Base-by-base conservation (phyloP, 805 yeast genomes). In the Ogataea pini region DNA sequence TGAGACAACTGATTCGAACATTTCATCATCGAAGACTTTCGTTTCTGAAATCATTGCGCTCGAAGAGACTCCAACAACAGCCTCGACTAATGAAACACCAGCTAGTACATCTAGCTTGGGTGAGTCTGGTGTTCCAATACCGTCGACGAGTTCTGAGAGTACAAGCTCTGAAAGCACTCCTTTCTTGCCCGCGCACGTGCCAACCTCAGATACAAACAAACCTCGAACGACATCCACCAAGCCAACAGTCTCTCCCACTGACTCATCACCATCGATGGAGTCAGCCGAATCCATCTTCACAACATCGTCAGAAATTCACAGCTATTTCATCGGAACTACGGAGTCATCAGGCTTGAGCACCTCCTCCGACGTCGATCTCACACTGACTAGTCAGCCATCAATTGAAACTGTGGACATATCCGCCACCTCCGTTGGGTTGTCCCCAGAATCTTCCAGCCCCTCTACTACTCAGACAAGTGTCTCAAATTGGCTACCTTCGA, bases 401-500 rank as follows among this genome's bases (percentile, higher is more conserved):
- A 14, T 14, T 31, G 17, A 16, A 31, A 16, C 16, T 28, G 13
- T 28, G 8, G 34, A n/a, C 16, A 16, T 12, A 9, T 5, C 41
- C 9, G 16, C 42, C 17, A 39, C 28, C 18, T 24, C 52, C 12
- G 25, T 39, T 33, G 19, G 12, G 6, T 13, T 36, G 13, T 14
- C n/a, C 9, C n/a, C 47, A 10, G 20, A 44, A 22, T 16, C 28
- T 27, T 29, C 46, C 18, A 12, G 18, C 34, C 8, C 34, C 4
- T n/a, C 34, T 31, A 34, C 47, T 22, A 27, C 29, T 14, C 32
- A 29, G 24, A 13, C 44, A 14, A 31, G 36, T 28, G 27, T 57
- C 17, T 54, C 62, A 8, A 54, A 63, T 39, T 75, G 80, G 79
- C 58, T 76, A 36, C 81, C 81, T 28, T 69, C 75, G 13, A 64